These are phyloP conservation scores for Kodamaea leandrae DNA, from an alignment of 805 yeast species.

Conservation along the genomic window DNA sequence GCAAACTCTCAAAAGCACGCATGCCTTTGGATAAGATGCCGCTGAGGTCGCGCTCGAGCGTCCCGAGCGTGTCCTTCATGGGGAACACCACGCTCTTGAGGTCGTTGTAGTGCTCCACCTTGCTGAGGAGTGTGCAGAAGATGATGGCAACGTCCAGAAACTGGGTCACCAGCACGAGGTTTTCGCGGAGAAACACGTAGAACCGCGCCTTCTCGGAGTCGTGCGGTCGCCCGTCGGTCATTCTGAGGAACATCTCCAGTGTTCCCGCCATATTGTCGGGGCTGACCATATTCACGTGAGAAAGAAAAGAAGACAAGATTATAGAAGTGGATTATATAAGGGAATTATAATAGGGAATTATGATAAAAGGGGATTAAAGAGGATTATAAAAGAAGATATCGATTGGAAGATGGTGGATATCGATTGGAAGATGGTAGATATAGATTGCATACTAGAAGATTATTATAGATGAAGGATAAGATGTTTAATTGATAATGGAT, in stretches of 20 bases:
- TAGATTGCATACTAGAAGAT: too few species aligned
- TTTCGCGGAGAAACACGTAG: slow-evolving; percentile 3
- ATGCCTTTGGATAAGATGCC: slow-evolving; percentile 3
- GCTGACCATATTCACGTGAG: background rate
- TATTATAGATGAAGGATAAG: too few species aligned
- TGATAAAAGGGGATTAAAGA: background rate
- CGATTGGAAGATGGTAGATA: too few species aligned
- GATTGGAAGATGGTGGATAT: too few species aligned
- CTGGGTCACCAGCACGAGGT: slow-evolving; percentile 4
- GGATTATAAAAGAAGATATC: too few species aligned
- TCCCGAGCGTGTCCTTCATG: slow-evolving; percentile 19
- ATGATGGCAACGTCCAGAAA: slow-evolving; percentile 35
- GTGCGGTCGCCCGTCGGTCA: too few species aligned
- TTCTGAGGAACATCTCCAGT: too few species aligned
- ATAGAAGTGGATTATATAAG: too few species aligned
- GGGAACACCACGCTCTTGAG: slow-evolving; percentile 30
- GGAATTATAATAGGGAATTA: too few species aligned
- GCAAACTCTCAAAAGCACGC: slow-evolving; percentile 2
- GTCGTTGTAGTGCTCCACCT: slow-evolving; percentile 42
- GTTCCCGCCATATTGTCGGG: background rate
- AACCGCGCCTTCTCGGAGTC: slow-evolving; percentile 1
- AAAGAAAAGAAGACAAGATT: too few species aligned
- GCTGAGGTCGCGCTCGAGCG: slow-evolving; percentile 30
- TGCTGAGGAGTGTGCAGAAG: slow-evolving; percentile 36
- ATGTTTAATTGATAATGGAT: too few species aligned